phyloP scores from a whole-genome alignment of 176 grass and related monocot species.

The Carex myosuroides region DNA sequence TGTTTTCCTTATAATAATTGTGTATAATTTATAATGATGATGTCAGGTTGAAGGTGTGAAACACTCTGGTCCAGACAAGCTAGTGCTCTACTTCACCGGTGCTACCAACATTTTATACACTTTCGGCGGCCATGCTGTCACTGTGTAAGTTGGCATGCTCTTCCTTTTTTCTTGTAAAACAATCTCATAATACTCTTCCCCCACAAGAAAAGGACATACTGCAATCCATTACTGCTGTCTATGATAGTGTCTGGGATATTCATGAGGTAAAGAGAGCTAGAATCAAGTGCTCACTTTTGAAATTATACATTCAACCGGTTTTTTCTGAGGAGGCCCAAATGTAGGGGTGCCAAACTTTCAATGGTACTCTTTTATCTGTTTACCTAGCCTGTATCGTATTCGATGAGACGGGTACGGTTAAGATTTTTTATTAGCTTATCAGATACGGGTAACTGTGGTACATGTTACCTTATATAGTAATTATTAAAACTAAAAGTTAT shows the following conservation, averaged over 20 bases:
- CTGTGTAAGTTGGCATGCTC: constrained; percentile 36
- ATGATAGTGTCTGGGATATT: constrained; percentile 13
- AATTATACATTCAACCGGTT: not conserved
- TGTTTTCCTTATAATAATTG: not conserved
- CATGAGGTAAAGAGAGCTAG: not conserved
- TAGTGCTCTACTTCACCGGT: constrained; percentile 45
- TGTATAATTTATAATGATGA: constrained; percentile 8
- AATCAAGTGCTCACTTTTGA: not conserved
- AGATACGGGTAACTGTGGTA: too few species aligned
- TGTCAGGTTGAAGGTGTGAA: constrained; percentile 32
- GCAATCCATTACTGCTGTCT: not conserved
- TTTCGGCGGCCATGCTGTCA: constrained; percentile 45
- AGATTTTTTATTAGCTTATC: too few species aligned
- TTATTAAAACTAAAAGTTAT: too few species aligned
- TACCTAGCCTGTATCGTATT: too few species aligned
- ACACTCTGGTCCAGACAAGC: constrained; percentile 31
- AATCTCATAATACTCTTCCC: constrained; percentile 4
- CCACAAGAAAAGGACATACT: constrained; percentile 11
- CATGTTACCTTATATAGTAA: too few species aligned
- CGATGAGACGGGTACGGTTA: too few species aligned
- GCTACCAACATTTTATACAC: constrained; percentile 47
- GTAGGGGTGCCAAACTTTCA: too few species aligned
- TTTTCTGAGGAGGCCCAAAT: not conserved
- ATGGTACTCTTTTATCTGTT: too few species aligned
- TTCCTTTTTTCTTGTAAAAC: not conserved